A percentile compares a stretch with the other conserved stretches of the same genome.
Conservation (phyloP, 2,329 filamentous ascomycete species). For the Fusarium gaditjirri region DNA sequence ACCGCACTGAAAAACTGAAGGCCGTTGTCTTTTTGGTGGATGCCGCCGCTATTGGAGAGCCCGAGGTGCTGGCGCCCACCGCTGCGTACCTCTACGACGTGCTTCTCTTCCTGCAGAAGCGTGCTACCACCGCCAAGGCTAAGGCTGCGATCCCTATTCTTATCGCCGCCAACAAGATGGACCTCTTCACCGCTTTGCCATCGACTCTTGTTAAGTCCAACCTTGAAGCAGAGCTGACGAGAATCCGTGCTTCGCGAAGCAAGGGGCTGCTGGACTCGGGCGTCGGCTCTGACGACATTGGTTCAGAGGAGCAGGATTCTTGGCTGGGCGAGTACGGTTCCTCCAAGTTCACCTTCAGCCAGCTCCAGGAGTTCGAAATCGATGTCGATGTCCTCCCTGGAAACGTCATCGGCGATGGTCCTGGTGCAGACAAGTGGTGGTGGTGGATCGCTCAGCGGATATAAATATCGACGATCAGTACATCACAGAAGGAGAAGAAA, state of each 20-base stretch:
- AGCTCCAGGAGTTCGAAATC: conserved; percentile 86
- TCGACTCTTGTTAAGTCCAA: conserved; percentile 77
- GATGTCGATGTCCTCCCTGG: conserved; percentile 82
- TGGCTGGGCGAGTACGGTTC: conserved; percentile 86
- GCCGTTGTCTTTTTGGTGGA: conserved; percentile 92
- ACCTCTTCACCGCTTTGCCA: conserved; percentile 92
- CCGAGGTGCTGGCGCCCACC: conserved; percentile 73
- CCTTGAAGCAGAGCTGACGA: conserved; percentile 83
- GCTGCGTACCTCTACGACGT: conserved; percentile 91
- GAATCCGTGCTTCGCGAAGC: conserved; percentile 79
- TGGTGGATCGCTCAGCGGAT: conserved; percentile 81
- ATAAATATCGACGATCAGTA: conserved; percentile 2
- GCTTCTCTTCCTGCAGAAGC: conserved; percentile 83
- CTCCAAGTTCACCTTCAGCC: conserved; percentile 79
- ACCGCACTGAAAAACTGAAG: conserved; percentile 61
- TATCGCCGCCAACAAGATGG: conserved; percentile 93
- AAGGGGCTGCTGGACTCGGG: conserved; percentile 87
- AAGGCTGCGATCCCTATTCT: conserved; percentile 73
- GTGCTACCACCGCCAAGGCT: conserved; percentile 59
- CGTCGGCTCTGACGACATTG: conserved; percentile 70
- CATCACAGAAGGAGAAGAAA: background rate
- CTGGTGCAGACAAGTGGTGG: conserved; percentile 88
- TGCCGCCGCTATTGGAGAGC: conserved; percentile 72
- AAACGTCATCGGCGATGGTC: conserved; percentile 71
- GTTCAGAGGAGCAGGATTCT: conserved; percentile 78